Percentiles rank a stretch among this genome's conserved stretches.
These are phyloP conservation scores for Miamiensis avidus DNA, from an alignment of 169 alveolate genomes.

Conservation along the genomic window DNA sequence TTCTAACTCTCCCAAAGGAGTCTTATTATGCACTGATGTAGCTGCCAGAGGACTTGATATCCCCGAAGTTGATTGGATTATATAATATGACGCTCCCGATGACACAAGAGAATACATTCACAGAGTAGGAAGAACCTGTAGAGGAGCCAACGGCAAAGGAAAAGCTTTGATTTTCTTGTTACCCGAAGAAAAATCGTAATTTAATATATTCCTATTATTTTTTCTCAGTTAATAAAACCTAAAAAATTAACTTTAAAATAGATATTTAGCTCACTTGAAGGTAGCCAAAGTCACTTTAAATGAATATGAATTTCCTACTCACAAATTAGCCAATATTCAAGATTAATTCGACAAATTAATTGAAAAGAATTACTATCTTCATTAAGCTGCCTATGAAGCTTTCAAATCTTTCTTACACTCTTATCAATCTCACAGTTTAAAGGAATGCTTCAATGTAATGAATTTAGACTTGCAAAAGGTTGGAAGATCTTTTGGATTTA, in stretches of 20 bases:
- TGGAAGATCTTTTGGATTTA: constrained; percentile 94
- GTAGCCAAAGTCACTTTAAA: constrained; percentile 92
- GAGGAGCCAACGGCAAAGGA: constrained; percentile 97
- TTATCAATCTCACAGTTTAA: constrained; percentile 94
- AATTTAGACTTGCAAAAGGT: constrained; percentile 94
- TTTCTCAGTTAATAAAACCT: background rate
- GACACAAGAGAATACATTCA: constrained; percentile 99
- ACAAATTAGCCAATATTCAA: constrained; percentile 96
- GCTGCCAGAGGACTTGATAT: constrained; percentile 99
- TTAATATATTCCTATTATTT: too few relatives aligned
- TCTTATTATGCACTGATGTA: constrained; percentile 98
- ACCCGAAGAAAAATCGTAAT: constrained; percentile 92
- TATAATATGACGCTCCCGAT: constrained; percentile 99
- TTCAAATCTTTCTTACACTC: constrained; percentile 95
- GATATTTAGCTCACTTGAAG: constrained; percentile 92
- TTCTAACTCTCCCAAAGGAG: constrained; percentile 93
- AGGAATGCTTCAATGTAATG: constrained; percentile 97
- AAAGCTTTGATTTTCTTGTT: constrained; percentile 96
- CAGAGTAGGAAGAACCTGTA: constrained; percentile 99
- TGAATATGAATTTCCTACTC: constrained; percentile 97
- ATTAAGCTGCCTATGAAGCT: constrained; percentile 97
- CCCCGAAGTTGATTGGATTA: constrained; percentile 99
- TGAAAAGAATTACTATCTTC: constrained; percentile 96
- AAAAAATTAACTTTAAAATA: constrained; percentile 24
- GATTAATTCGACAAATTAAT: constrained; percentile 96